Base-by-base conservation (phyloP, 2,329 filamentous ascomycete genomes). In the Fusarium brachygibbosum region DNA sequence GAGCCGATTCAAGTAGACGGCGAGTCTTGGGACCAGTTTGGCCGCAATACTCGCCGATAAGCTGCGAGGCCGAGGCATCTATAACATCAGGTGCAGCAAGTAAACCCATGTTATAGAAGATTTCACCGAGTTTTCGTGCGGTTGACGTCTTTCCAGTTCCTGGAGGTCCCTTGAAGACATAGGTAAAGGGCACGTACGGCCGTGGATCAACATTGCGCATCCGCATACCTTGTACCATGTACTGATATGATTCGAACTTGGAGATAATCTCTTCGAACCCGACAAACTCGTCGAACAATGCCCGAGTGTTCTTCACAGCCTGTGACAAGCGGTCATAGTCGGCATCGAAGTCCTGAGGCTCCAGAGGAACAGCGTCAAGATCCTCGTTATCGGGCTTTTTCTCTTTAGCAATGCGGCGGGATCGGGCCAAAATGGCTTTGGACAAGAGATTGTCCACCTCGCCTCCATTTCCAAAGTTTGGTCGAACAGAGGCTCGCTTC, bases 401-500 rank as follows among this genome's bases (percentile, higher is more conserved):
- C 29, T 73, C 66, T 53, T 74, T 74, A 13, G 70, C 52, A 14
- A 74, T 65, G 13, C 74, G 74, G 11, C 73, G 68, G 25, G 70
- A 65, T 40, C 73, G 70, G 31, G 71, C 63, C 28, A 72, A 44
- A 32, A 74, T 73, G 16, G 73, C 75, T 28, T 73, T 75, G 25
- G 67, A 72, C 32, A 76, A 29, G n/a, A 76, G 51, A 17, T 73
- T 93, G 57, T 94, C 90, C 3, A 94, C 85, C 66, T 93, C 91
- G 0, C 91, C 91, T 5, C 87, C 92, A 70, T 94, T 94, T 3
- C 90, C 91, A 79, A 94, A 94, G 73, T 93, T 87, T 1, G 88
- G 86, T 2, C 87, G 83, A 68, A 91, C 90, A 3, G 90, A 86
- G 2, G 86, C 85, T 7, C 89, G 83, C 19, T 80, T 79, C 2